Conservation (phyloP, 2,329 filamentous ascomycete species). For the Trichoderma sp. region DNA sequence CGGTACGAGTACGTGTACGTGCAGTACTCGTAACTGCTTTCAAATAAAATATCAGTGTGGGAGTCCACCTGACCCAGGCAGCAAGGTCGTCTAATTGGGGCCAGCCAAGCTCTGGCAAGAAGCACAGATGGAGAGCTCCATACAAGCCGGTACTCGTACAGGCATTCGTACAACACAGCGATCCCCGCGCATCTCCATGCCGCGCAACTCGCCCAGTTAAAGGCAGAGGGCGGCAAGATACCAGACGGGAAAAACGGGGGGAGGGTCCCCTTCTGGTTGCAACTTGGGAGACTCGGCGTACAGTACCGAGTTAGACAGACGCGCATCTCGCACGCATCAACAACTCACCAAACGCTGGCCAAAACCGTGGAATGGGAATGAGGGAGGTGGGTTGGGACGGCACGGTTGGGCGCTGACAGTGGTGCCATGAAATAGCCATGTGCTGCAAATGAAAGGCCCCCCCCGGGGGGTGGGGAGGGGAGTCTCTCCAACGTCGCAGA, state of each 20-base stretch:
- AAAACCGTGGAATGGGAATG: not conserved
- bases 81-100: not conserved
- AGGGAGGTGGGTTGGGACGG: slow-evolving; percentile 10
- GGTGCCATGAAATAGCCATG: slow-evolving; percentile 10
- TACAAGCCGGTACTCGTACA: not conserved
- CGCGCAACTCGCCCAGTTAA: not conserved
- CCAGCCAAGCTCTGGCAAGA: not conserved
- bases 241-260: not conserved
- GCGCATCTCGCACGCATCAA: slow-evolving; percentile 8
- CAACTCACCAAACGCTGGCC: not conserved
- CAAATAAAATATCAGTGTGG: not conserved
- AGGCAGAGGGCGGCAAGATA: not conserved
- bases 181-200: not conserved
- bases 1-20: not conserved
- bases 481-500: not conserved
- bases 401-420: slow-evolving; percentile 17
- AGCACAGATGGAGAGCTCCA: not conserved
- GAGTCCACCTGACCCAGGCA: slow-evolving; percentile 2
- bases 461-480: not conserved
- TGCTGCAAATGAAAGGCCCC: slow-evolving; percentile 7
- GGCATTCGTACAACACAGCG: not conserved
- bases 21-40: not conserved
- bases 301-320: not conserved
- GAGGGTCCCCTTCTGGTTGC: not conserved
- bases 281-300: not conserved